phyloP scores from a whole-genome alignment of 2,329 filamentous ascomycete genomes.

The Claviceps sorghi region DNA sequence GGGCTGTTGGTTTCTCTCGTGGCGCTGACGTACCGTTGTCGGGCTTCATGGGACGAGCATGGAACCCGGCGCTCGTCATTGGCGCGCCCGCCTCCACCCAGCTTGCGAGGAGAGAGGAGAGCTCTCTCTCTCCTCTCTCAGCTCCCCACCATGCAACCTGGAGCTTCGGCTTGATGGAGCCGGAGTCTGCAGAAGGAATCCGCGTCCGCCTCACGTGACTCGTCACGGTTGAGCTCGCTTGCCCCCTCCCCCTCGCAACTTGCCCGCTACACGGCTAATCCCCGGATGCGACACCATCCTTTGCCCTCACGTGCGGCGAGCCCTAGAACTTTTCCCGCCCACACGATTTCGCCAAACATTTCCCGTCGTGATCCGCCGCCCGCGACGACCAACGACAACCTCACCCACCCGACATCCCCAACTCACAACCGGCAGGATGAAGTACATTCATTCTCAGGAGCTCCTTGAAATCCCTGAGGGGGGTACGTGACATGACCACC shows the following conservation, averaged over 20 bases:
- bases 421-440: constrained; percentile 66
- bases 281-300: constrained; percentile 10
- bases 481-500: constrained; percentile 49
- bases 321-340: constrained; percentile 32
- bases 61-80: no score
- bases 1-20: constrained; percentile 1
- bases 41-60: not conserved
- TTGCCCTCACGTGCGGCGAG: constrained; percentile 25
- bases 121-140: not conserved
- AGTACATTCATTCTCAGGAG: constrained; percentile 99
- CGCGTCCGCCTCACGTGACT: not conserved
- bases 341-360: constrained; percentile 27
- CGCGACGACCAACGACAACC: constrained; percentile 24
- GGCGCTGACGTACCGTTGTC: constrained; percentile 20
- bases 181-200: no score
- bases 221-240: not conserved
- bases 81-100: not conserved
- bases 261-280: constrained; percentile 11
- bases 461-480: constrained; percentile 88
- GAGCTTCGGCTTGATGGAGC: no score
- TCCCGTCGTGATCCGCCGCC: constrained; percentile 20
- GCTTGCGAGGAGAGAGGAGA: not conserved
- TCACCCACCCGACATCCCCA: constrained; percentile 29
- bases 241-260: not conserved
- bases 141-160: not conserved